Percentiles rank a stretch among this genome's conserved stretches.
These are phyloP conservation scores for Monilinia fructicola DNA, from an alignment of 2,329 filamentous ascomycete species.

Conservation along the genomic window DNA sequence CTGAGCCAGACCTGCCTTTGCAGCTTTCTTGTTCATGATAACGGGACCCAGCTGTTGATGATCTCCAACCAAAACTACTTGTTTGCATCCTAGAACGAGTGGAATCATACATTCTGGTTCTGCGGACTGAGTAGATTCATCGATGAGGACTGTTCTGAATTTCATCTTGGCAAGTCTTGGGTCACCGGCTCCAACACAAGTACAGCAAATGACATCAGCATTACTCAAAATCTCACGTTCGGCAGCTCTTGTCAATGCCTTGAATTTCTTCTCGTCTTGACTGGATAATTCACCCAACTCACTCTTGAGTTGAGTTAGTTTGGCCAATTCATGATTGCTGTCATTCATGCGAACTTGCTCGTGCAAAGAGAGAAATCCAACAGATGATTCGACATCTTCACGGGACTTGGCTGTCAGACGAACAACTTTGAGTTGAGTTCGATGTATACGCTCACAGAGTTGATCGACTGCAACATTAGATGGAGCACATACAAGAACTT, in stretches of 20 bases:
- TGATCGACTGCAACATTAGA: constrained; percentile 99
- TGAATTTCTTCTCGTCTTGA: constrained; percentile 98
- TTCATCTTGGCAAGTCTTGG: constrained; percentile 95
- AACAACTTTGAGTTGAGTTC: constrained; percentile 92
- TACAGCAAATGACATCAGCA: constrained; percentile 98
- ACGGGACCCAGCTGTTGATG: constrained; percentile 97
- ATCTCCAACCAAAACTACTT: constrained; percentile 97
- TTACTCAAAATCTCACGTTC: constrained; percentile 94
- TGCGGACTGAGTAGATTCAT: constrained; percentile 96
- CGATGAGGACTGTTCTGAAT: constrained; percentile 95
- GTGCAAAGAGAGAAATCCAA: constrained; percentile 91
- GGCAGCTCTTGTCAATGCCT: constrained; percentile 87
- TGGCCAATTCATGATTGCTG: constrained; percentile 88
- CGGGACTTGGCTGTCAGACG: constrained; percentile 98
- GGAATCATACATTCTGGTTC: constrained; percentile 99
- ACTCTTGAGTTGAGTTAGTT: constrained; percentile 88
- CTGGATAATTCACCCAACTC: constrained; percentile 90
- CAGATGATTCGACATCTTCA: constrained; percentile 97
- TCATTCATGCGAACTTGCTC: constrained; percentile 98
- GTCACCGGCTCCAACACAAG: constrained; percentile 95
- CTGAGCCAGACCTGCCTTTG: constrained; percentile 95
- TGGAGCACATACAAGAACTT: constrained; percentile 93
- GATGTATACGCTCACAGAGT: constrained; percentile 93
- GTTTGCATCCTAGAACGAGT: constrained; percentile 93
- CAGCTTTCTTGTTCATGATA: constrained; percentile 99